Base-by-base conservation (phyloP, 331 rosid genomes). In the Phaseolus coccineus region DNA sequence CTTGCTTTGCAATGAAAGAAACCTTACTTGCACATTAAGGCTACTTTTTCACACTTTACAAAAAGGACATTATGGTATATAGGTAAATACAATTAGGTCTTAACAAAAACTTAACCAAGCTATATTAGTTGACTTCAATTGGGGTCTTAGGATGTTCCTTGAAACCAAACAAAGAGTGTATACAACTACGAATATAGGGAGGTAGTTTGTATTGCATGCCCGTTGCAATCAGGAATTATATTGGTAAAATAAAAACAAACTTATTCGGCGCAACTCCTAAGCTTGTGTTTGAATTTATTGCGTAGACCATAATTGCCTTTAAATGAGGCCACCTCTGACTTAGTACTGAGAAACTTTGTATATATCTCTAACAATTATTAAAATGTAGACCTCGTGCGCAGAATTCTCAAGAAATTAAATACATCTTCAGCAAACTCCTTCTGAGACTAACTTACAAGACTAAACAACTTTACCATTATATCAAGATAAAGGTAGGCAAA, bases 21-120 rank as follows among this genome's bases (percentile, higher is more conserved):
- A 77, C 71, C 71, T 74, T 68, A 33, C 84, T 81, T 81, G 27
- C 52, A 27, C 19, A 12, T 25, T 57, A 81, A 57, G 85, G 56
- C 53, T 75, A 66, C 19, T 46, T 35, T 55, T 42, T 67, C 14
- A 44, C 46, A 56, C 44, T 55, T 67, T 35, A 57, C 47, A 35
- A 37, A 28, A 66, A 53, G 57, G 66, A 44, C 44, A 56, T 35
- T 55, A n/a, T 51, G 65, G 28, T 24, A 40, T 28, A 37, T 27
- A 4, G 48, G 70, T 8, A 48, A 80, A 53, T 65, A 65, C 51
- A 0, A 5, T 30, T 65, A 19, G 47, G 79, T 73, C 66, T 61
- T 61, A 13, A 61, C 47, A 62, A 58, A 47, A 79, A 35, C 64
- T 70, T 79, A 33, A 35, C 46, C 83, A 50, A 31, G 4, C 30